Conservation (phyloP, 2,329 filamentous ascomycete genomes). For the Xylariomycetidae sp. region DNA sequence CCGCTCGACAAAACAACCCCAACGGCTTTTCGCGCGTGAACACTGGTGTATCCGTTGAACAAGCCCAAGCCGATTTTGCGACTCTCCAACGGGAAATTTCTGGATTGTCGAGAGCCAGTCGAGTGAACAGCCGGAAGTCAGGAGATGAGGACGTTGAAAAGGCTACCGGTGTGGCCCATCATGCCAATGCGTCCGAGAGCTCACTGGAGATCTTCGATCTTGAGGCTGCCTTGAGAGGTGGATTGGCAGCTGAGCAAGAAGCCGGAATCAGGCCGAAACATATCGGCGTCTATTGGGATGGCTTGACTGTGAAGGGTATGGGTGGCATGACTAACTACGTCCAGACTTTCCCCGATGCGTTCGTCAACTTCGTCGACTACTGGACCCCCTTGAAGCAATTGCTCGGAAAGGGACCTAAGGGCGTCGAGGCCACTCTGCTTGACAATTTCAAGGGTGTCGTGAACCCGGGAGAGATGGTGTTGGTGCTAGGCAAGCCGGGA, state of each 20-base stretch:
- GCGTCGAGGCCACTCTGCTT: conserved; percentile 67
- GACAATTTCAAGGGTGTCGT: conserved; percentile 66
- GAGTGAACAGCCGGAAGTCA: conserved; percentile 28
- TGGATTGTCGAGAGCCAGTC: conserved; percentile 50
- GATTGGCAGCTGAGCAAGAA: conserved; percentile 64
- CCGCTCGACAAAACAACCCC: conserved; percentile 41
- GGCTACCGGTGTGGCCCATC: conserved; percentile 31
- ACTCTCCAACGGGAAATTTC: conserved; percentile 61
- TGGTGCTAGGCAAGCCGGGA: conserved; percentile 75
- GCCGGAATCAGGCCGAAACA: conserved; percentile 79
- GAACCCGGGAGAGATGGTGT: conserved; percentile 81
- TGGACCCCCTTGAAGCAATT: conserved; percentile 59
- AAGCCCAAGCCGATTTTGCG: conserved; percentile 66
- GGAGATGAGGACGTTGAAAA: conserved; percentile 55
- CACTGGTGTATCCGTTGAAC: conserved; percentile 57
- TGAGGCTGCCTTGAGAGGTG: conserved; percentile 67
- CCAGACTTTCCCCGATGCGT: conserved; percentile 71
- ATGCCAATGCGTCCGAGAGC: conserved; percentile 37
- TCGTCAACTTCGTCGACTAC: conserved; percentile 72
- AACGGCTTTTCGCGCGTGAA: conserved; percentile 38
- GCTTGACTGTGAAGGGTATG: conserved; percentile 69
- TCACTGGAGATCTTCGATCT: conserved; percentile 66
- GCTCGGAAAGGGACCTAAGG: conserved; percentile 63
- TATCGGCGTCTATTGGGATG: conserved; percentile 76
- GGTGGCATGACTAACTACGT: conserved; percentile 71